Evolutionary conservation across 371 early-diverging fungal genomes (phyloP).

Genomic region (Globomyces sp.): DNA sequence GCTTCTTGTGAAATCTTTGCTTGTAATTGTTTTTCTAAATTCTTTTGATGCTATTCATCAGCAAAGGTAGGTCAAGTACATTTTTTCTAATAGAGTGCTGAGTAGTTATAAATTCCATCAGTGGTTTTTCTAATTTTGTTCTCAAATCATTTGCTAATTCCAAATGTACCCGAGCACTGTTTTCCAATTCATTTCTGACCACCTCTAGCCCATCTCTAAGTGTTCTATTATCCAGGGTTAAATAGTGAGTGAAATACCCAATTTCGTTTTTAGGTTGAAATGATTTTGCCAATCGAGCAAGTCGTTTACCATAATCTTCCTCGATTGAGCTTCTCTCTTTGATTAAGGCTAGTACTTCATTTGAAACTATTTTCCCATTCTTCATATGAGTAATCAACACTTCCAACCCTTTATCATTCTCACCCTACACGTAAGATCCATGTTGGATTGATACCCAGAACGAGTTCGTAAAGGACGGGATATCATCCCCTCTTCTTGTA

Average conservation of each 20-base stretch:
- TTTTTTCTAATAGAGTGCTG: conserved; percentile 75
- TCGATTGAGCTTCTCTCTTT: conserved; percentile 71
- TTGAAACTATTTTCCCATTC: conserved; percentile 79
- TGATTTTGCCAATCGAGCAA: conserved; percentile 72
- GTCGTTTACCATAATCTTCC: conserved; percentile 81
- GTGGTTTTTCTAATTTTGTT: conserved; percentile 68
- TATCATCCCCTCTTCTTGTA: too few relatives aligned
- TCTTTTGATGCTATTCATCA: conserved; percentile 43
- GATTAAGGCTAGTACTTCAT: conserved; percentile 66
- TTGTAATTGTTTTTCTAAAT: conserved; percentile 53
- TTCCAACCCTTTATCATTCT: conserved; percentile 82
- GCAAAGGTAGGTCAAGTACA: conserved; percentile 5
- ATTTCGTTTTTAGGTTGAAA: conserved; percentile 82
- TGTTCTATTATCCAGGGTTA: conserved; percentile 40
- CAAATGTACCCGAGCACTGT: conserved; percentile 68
- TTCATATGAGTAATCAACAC: conserved; percentile 78
- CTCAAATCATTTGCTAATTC: conserved; percentile 77
- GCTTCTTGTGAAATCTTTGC: conserved; percentile 38
- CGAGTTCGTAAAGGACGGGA: conserved; percentile 23
- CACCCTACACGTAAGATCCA: conserved; percentile 57
- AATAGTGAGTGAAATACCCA: conserved; percentile 51
- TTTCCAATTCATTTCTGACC: conserved; percentile 76
- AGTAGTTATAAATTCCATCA: conserved; percentile 71
- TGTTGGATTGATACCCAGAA: conserved; percentile 28
- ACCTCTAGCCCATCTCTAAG: conserved; percentile 65